Percentiles rank a stretch among this genome's conserved stretches.
phyloP scores from a whole-genome alignment of 192 early-diverging fungal genomes.

The Dissophora globulifera region DNA sequence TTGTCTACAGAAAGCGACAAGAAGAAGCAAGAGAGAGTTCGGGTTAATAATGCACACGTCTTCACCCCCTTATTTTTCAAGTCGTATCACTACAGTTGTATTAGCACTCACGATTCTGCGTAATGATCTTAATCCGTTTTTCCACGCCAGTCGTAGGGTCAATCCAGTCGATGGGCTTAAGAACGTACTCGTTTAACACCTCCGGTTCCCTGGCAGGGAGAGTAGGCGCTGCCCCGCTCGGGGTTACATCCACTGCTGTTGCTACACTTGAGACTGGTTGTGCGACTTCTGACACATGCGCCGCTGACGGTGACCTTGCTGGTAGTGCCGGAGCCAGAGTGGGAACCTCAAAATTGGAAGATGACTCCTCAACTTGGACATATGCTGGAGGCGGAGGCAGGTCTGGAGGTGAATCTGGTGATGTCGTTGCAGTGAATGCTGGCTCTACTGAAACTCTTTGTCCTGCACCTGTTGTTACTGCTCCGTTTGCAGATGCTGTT shows the following conservation, averaged over 20 bases:
- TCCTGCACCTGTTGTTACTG: no score
- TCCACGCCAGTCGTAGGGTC: conserved; percentile 58
- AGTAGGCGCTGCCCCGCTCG: not conserved
- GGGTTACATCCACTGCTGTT: not conserved
- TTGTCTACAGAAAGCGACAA: conserved; percentile 62
- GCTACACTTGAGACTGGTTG: not conserved
- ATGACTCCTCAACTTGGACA: not conserved
- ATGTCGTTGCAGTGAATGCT: no score
- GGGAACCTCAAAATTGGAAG: not conserved
- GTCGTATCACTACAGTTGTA: no score
- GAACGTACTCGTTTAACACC: conserved; percentile 65
- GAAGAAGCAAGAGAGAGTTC: not conserved
- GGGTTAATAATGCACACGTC: no score
- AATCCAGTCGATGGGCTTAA: conserved; percentile 79
- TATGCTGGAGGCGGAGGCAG: conserved; percentile 37
- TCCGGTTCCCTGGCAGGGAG: conserved; percentile 2
- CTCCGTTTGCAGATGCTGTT: no score
- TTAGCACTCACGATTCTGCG: conserved; percentile 78
- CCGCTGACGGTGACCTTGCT: not conserved
- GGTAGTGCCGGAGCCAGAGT: not conserved
- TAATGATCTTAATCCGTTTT: conserved; percentile 77
- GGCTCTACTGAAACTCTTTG: no score
- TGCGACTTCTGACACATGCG: not conserved
- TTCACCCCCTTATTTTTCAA: no score
- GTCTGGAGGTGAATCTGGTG: conserved; percentile 12